phyloP scores from a whole-genome alignment of 148 eudicot genomes.

The Fagopyrum esculentum region DNA sequence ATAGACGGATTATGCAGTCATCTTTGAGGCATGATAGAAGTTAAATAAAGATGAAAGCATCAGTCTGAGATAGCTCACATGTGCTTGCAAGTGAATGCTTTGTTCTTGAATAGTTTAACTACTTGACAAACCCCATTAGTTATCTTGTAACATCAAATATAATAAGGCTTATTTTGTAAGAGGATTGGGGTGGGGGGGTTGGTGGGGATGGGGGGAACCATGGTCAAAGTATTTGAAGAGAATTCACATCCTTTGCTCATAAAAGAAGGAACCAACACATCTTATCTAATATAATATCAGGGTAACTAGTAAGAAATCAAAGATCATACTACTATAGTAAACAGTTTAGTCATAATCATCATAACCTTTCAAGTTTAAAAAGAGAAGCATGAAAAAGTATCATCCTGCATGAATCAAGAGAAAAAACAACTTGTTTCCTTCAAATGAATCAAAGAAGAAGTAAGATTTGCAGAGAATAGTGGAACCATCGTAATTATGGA shows the following conservation, averaged over 20 bases:
- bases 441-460: too few species aligned
- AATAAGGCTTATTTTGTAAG: background rate
- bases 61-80: conserved; percentile 45
- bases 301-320: background rate
- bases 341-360: conserved; percentile 2
- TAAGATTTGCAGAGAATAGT: too few species aligned
- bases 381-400: background rate
- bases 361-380: background rate
- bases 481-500: too few species aligned
- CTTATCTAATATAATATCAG: conserved; percentile 33
- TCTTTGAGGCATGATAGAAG: background rate
- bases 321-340: background rate
- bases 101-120: conserved; percentile 58
- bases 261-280: conserved; percentile 76
- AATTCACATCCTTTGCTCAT: conserved; percentile 72
- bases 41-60: background rate
- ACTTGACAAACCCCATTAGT: conserved; percentile 77
- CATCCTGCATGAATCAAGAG: too few species aligned
- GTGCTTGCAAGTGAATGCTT: conserved; percentile 84
- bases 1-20: background rate
- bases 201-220: conserved; percentile 92
- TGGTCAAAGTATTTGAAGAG: conserved; percentile 56
- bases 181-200: conserved; percentile 30
- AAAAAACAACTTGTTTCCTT: too few species aligned
- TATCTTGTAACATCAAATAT: conserved; percentile 34